phyloP scores from a whole-genome alignment of 1,284 basidiomycete genomes.

The Cystobasidium sp. region DNA sequence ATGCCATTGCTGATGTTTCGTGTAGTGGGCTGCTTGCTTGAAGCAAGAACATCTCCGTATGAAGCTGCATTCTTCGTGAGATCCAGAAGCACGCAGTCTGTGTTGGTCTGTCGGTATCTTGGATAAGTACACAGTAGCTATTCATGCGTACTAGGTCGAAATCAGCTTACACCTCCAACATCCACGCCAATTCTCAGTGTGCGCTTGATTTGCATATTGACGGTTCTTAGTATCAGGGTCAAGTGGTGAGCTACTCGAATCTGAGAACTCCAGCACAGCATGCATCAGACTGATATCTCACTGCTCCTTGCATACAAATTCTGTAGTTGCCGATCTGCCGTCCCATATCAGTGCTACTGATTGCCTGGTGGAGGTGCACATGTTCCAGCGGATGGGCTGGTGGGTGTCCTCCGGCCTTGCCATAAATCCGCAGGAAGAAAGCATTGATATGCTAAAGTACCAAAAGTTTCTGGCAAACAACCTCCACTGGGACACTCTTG shows the following conservation, averaged over 20 bases:
- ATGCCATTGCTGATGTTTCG: constrained; percentile 64
- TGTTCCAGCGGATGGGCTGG: neutral
- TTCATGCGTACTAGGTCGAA: neutral
- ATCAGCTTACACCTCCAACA: constrained; percentile 8
- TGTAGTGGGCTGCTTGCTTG: constrained; percentile 64
- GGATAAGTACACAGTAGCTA: neutral
- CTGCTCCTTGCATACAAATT: neutral
- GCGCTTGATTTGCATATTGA: neutral
- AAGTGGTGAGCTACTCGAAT: neutral
- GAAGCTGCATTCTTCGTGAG: constrained; percentile 7
- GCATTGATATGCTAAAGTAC: neutral
- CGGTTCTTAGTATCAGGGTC: neutral
- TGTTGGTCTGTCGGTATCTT: neutral
- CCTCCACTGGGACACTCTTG: neutral
- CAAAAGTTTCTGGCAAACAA: too few species aligned
- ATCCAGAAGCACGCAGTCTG: constrained; percentile 18
- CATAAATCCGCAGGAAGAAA: neutral
- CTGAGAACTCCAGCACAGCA: neutral
- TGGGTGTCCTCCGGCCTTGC: neutral
- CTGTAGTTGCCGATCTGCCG: neutral
- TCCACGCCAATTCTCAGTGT: constrained; percentile 16
- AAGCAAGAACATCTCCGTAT: constrained; percentile 60
- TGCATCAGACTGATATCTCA: neutral
- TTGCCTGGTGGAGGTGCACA: neutral
- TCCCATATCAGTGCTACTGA: neutral